phyloP scores from a whole-genome alignment of 1,284 basidiomycete species.

The Fomitopsis pinicola region DNA sequence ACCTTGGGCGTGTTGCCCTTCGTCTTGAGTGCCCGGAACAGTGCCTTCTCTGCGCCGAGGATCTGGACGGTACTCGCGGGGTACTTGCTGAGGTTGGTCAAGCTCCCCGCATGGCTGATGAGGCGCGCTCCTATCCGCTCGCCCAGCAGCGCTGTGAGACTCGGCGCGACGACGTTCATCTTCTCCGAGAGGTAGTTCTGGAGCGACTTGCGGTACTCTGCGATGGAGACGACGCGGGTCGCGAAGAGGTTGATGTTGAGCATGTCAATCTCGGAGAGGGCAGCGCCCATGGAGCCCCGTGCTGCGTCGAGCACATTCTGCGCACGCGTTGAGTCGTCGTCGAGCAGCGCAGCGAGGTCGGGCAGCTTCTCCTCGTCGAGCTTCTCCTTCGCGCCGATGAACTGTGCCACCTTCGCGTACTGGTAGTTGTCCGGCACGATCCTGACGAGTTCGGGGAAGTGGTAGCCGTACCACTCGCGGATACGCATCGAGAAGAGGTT shows the following conservation, averaged over 20 bases:
- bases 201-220: constrained; percentile 92
- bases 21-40: constrained; percentile 97
- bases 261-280: constrained; percentile 92
- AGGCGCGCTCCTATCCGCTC: constrained; percentile 94
- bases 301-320: constrained; percentile 95
- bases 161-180: constrained; percentile 98
- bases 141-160: constrained; percentile 90
- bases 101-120: constrained; percentile 96
- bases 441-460: constrained; percentile 96
- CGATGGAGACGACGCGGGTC: constrained; percentile 85
- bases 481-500: constrained; percentile 99
- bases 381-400: constrained; percentile 90
- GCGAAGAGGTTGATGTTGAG: constrained; percentile 96
- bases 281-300: constrained; percentile 92
- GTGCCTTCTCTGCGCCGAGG: constrained; percentile 95
- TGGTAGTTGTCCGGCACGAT: constrained; percentile 95
- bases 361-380: constrained; percentile 75
- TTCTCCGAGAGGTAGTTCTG: constrained; percentile 91
- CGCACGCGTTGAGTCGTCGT: constrained; percentile 84
- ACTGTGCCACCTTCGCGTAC: constrained; percentile 85
- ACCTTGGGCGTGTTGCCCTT: constrained; percentile 99
- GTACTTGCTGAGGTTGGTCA: constrained; percentile 98
- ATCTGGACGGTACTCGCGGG: constrained; percentile 98
- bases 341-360: constrained; percentile 80
- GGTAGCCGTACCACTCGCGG: constrained; percentile 99